Base-by-base conservation (phyloP, 2,329 filamentous ascomycete genomes). In the Verticillium klebahnii region DNA sequence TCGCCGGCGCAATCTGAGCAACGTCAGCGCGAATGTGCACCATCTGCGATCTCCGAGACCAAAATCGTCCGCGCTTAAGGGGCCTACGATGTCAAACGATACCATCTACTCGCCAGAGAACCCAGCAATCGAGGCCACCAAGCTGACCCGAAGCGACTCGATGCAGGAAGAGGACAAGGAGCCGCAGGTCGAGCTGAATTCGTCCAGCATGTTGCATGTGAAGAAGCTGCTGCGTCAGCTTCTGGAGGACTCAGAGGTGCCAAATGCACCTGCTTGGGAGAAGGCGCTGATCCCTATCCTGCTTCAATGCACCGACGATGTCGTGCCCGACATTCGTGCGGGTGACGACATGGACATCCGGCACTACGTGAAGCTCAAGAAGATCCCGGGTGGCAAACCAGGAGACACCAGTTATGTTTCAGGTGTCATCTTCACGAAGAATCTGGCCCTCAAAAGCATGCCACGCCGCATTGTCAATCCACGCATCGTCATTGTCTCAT, bases 341-440 rank as follows among this genome's bases (percentile, higher is more conserved):
- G 93, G 93, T 32, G 95, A 99, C 73, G 91, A 95, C 71, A 98
- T 99, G 82, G 95, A 99, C 72, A 95, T 99, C 63, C 86, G 95
- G 3, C 93, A 98, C 72, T 99, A 97, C 71, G 92, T 99, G 65
- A 99, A 99, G 73, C 78, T 99, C 34, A 99, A 99, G 73, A 96
- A 96, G 72, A 95, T 99, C 14, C 91, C 93, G 0, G 94, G 95
- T 17, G 94, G 93, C 17, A 89, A 85, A 66, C 93, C 94, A 19
- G 88, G 91, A 29, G 94, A 99, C 74, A 98, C 94, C 7, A 89
- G 89, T n/a, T 99, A 99, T 73, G 90, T 98, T 17, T 97, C 95
- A 11, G 96, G 95, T 0, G 89, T 99, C 9, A 93, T 99, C 1
- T 99, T 99, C 73, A 95, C 93, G 14, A 99, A 99, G 73, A 99